Evolutionary conservation across 2,329 filamentous ascomycete genomes (phyloP), one percentile per base, ranked within the genome.

Genomic region (Fusarium neocosmosporiellum): DNA sequence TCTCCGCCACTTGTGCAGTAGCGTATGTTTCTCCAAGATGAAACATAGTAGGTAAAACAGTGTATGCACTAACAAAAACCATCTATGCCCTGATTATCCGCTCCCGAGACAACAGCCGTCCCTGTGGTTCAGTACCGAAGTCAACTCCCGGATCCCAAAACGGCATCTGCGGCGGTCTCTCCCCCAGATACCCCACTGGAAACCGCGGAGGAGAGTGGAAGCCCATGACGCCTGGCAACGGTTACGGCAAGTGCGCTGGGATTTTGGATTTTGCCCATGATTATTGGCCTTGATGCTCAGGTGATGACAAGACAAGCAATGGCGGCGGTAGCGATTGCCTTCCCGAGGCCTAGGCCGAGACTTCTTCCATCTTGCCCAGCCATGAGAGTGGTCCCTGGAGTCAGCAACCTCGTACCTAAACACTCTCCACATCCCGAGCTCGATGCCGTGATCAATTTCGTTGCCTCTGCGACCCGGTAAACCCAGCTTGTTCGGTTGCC

Each of bases 61-160:
- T 2, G 2, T 3, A 3, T 13, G 3, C 27, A 57, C 71, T 74
- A 74, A 57, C 71, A 63, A 5, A 18, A 1, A 8, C 24, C 20
- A 74, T 63, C 61, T 29, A 31, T 6, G 9, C n/a, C 29, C 58
- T 53, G 50, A n/a, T 46, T 48, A 50, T 46, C 43, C 58, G 34
- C 58, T 67, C 65, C 76, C 76, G 76, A 78, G 55, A 65, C 63
- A 78, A 68, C 69, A 77, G 76, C 76, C 76, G 76, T 72, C 55
- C 65, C 75, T 63, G 59, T 69, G 18, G n/a, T 37, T 22, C 71
- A 50, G 18, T 79, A 73, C 77, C 78, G 78, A 77, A 68, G 66
- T 70, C 75, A 78, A 77, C 66, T 78, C 76, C 76, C 76, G 76
- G 66, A 39, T 70, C 77, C 76, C 73, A 74, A 78, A 78, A 69